Base-by-base conservation (phyloP, 495 filamentous ascomycete species). In the Astrothelium subdiscretum region DNA sequence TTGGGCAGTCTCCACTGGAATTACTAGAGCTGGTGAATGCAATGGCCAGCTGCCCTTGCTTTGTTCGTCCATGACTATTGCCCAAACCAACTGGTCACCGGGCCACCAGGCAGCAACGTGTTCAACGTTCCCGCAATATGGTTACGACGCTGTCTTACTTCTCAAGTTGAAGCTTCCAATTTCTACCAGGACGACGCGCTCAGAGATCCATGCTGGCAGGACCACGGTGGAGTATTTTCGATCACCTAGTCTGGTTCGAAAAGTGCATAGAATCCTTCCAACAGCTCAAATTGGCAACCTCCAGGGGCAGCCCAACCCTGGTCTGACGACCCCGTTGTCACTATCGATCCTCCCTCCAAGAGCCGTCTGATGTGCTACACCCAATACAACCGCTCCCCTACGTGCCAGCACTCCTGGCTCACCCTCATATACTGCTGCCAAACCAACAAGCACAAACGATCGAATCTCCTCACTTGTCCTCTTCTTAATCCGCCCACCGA, bases 351-450 rank as follows among this genome's bases (percentile, higher is more conserved):
- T 52, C 35, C 42, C 12, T 22, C 32, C n/a, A 61, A 51, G 27
- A 63, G 44, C 13, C n/a, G n/a, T 24, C 44, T 22, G 11, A 66
- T 80, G 78, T 80, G 78, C 65, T 66, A 32, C 15, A 70, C 69
- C n/a, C 68, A 58, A 24, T 68, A 68, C 44, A 74, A 71, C 59
- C 68, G 66, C 32, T 77, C 75, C 8, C 60, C 61, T 1, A 68
- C 60, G 6, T 80, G 78, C 69, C 35, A 43, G 5, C 74, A 77
- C 60, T 57, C 63, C 35, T 80, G 77, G 74, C 63, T 76, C 24
- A 63, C 38, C 24, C 31, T 48, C 24, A 11, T 24, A n/a, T 51
- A 54, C 27, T 38, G 27, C 26, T 44, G 22, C 57, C 59, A 24
- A 32, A 22, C 3, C 13, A 38, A 6, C 44, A 15, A 58, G 40